Evolutionary conservation across 129 eudicot species (phyloP), one percentile per base, ranked within the genome.

Genomic region (Centaurea solstitialis): DNA sequence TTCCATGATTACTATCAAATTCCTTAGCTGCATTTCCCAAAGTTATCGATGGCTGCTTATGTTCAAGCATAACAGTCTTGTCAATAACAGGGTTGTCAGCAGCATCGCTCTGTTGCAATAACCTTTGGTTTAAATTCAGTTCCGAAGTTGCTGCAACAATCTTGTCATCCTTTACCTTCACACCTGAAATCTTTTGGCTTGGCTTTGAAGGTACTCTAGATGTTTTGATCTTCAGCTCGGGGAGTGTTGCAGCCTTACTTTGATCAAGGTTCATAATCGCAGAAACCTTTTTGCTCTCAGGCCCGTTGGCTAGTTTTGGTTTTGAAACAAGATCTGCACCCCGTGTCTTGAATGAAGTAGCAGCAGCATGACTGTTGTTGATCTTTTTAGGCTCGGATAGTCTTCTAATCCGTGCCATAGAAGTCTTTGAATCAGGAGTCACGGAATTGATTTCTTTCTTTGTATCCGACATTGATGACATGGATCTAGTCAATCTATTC

Each of bases 351-450:
- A 59, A 66, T 33, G 82, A 70, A 41, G 89, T 79, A 21, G 59
- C 81, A 21, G 59, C 81, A 79, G 82, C 72, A 72, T 71, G 79
- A 21, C 62, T 85, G 86, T 57, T 80, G 76, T 57, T 80, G 76
- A 80, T 74, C 80, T 82, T 75, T 90, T 86, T 94, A 50, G 99
- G 97, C 79, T 94, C 97, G 11, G 99, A 94, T 81, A 94, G 86
- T 85, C 99, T 92, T 88, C 94, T 94, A 59, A 90, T 89, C 41
- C 88, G 88, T 45, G 94, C 86, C 82, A 86, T 75, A 70, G 97
- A 84, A 59, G 91, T 92, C 86, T 94, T 90, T 76, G 92, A 80
- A 81, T 93, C 98, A 82, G 92, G 88, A 17, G 89, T 83, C 68
- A 76, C 76, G 45, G 84, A 80, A 68, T 21, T 80, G 37, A 64